Base-by-base conservation (phyloP, 2,329 filamentous ascomycete genomes). In the Arachnomyces sp. region DNA sequence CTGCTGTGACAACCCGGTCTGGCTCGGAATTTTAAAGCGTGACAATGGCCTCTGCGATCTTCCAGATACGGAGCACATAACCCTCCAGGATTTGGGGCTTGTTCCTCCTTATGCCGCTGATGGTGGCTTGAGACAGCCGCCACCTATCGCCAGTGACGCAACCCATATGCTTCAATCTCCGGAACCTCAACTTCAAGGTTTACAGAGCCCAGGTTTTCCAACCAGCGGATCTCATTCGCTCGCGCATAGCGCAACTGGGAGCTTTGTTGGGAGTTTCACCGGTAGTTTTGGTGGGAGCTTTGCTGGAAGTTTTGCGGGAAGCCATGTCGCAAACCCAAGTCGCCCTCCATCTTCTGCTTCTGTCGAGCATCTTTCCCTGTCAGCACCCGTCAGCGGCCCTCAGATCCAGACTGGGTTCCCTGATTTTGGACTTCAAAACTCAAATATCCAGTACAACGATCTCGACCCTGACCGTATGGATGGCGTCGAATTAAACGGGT, bases 1-100 rank as follows among this genome's bases (percentile, higher is more conserved):
- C 3, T 65, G 64, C 40, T 67, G 67, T 6, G 67, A 70, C 46
- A 68, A 68, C 36, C 53, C 61, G n/a, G 51, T 61, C 7, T 70
- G 67, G 67, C 53, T 70, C 8, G 59, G 60, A 40, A 51, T 67
- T 17, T 49, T 70, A 38, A 70, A 70, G 48, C 62, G 61, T 7
- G 62, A 68, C 43, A 53, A 59, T 30, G 66, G 66, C 3, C 48
- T 70, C 13, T 53, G 58, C 15, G 45, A 50, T 12, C 42, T 53
- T 2, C 56, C 55, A 9, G 49, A 53, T n/a, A 53, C 58, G 5
- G 54, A 62, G 13, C 51, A 56, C 31, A 55, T 62, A 9, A 54
- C 58, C 34, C 53, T 63, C 12, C 50, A 56, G 9, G 61, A 65
- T 44, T 43, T 68, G 14, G 63, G 58, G 1, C 63, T 70, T 55